These are phyloP conservation scores for Pouteria campechiana DNA, from an alignment of 179 eudicot species.

Conservation along the genomic window DNA sequence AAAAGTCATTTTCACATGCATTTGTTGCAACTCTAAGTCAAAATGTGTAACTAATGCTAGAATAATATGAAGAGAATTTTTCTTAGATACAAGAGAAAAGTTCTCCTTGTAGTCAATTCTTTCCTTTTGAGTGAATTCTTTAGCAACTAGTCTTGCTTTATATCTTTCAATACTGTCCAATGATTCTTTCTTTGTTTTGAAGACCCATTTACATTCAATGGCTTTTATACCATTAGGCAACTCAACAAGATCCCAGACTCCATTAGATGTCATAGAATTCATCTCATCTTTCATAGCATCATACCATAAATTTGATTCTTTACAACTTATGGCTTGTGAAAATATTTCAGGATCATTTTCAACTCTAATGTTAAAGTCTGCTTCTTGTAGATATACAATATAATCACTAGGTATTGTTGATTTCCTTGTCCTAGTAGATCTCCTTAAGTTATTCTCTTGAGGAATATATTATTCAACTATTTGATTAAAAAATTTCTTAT, in stretches of 20 bases:
- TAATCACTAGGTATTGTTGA: background rate
- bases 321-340: slow-evolving; percentile 1
- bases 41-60: slow-evolving; percentile 1
- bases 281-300: slow-evolving; percentile 1
- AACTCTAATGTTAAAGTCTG: slow-evolving; percentile 1
- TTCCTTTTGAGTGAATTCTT: background rate
- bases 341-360: background rate
- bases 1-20: slow-evolving; percentile 4
- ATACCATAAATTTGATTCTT: background rate
- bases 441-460: background rate
- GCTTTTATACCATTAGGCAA: background rate
- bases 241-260: slow-evolving; percentile 5
- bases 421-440: background rate
- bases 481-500: background rate
- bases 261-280: no score
- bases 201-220: slow-evolving; percentile 4
- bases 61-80: no score
- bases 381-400: slow-evolving; percentile 1
- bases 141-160: slow-evolving; percentile 3
- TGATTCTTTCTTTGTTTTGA: slow-evolving; percentile 1
- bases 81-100: slow-evolving; percentile 1
- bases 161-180: background rate
- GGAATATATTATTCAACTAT: no score
- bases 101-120: slow-evolving; percentile 2
- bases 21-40: slow-evolving; percentile 1